Evolutionary conservation across 345 rosid genomes (phyloP).

Genomic region (Nasturtium officinale): DNA sequence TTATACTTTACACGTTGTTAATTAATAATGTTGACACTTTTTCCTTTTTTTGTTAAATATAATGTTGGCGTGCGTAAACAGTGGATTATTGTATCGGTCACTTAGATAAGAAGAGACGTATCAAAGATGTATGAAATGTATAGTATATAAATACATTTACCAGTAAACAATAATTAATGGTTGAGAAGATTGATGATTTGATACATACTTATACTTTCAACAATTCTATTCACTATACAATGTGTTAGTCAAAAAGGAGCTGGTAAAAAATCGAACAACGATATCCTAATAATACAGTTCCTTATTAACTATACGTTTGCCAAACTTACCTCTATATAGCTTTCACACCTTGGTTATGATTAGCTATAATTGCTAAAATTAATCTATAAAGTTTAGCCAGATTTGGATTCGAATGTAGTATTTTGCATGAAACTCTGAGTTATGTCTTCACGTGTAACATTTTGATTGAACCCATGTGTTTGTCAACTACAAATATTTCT

Average conservation of each 20-base stretch:
- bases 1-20: neutral
- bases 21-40: neutral
- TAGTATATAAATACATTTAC: slow-evolving; percentile 15
- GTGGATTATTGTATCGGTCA: neutral
- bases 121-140: slow-evolving; percentile 8
- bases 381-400: neutral
- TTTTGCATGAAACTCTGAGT: neutral
- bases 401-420: neutral
- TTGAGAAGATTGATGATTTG: slow-evolving; percentile 18
- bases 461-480: neutral
- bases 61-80: neutral
- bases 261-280: neutral
- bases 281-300: neutral
- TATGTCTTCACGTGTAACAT: neutral
- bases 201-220: slow-evolving; percentile 11
- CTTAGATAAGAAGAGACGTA: slow-evolving; percentile 31
- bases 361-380: neutral
- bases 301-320: neutral
- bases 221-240: neutral
- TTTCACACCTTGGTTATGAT: neutral
- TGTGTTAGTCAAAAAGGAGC: slow-evolving; percentile 5
- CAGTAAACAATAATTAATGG: slow-evolving; percentile 20
- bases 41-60: too few relatives aligned
- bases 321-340: neutral
- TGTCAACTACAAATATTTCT: neutral